Evolutionary conservation across 805 yeast species (phyloP).

Genomic region (Starmerella potacharoeniae): DNA sequence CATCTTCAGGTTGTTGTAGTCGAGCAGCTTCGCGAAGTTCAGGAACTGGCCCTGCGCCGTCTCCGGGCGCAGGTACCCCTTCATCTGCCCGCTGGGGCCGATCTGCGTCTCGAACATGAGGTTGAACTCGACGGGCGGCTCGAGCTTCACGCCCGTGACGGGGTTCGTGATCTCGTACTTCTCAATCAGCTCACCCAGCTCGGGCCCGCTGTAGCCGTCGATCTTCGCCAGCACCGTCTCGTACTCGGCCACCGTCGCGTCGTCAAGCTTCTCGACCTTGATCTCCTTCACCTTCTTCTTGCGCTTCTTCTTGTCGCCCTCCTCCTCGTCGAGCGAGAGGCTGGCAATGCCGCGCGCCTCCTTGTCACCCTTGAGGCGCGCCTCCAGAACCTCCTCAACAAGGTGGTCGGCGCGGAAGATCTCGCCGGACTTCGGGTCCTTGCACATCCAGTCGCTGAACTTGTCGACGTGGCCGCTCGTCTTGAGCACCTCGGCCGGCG

Average conservation of each 20-base stretch:
- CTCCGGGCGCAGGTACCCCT: slow-evolving; percentile 95
- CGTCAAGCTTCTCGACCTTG: slow-evolving; percentile 77
- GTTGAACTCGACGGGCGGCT: slow-evolving; percentile 89
- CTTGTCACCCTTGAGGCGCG: slow-evolving; percentile 92
- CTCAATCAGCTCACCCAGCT: slow-evolving; percentile 77
- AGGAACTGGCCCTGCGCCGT: slow-evolving; percentile 99
- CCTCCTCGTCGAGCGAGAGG: slow-evolving; percentile 58
- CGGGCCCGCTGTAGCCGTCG: slow-evolving; percentile 89
- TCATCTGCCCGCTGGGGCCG: slow-evolving; percentile 94
- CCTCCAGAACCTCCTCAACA: slow-evolving; percentile 94
- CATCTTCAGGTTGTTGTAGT: slow-evolving; percentile 90
- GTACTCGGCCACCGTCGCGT: slow-evolving; percentile 64
- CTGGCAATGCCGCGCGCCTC: slow-evolving; percentile 79
- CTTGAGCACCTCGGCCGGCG: slow-evolving; percentile 94
- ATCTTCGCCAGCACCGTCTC: slow-evolving; percentile 76
- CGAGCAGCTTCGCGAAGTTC: slow-evolving; percentile 86
- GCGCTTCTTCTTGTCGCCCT: slow-evolving; percentile 82
- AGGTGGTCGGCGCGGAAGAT: slow-evolving; percentile 97
- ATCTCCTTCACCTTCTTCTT: slow-evolving; percentile 86
- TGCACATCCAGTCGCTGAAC: slow-evolving; percentile 99
- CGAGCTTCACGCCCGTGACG: slow-evolving; percentile 71
- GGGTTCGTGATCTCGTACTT: slow-evolving; percentile 85
- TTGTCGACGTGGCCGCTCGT: slow-evolving; percentile 99
- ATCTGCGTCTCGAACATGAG: slow-evolving; percentile 98
- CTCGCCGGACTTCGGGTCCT: slow-evolving; percentile 90